A percentile compares a stretch with the other conserved stretches of the same genome.
Evolutionary conservation across 1,284 basidiomycete species (phyloP).

Genomic region (Pyrrhoderma noxium): DNA sequence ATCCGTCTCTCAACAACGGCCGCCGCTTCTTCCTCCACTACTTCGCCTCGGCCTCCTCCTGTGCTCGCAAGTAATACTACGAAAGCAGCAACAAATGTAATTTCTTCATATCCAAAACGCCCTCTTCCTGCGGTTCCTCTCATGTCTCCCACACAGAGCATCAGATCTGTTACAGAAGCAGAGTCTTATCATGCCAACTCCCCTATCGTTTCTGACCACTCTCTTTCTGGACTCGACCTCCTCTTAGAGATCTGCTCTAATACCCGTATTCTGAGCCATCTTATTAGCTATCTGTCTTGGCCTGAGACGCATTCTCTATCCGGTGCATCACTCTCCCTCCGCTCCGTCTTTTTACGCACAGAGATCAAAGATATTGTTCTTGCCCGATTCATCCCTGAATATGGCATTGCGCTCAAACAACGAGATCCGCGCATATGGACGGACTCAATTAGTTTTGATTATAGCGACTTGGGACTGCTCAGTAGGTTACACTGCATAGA

Average conservation of each 20-base stretch:
- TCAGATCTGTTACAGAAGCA: neutral
- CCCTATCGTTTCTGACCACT: no score
- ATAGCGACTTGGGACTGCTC: constrained; percentile 54
- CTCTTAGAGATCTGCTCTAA: constrained; percentile 12
- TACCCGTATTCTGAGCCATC: constrained; percentile 30
- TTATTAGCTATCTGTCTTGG: constrained; percentile 45
- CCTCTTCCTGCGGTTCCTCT: constrained; percentile 8
- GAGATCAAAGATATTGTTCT: constrained; percentile 47
- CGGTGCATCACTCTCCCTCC: constrained; percentile 39
- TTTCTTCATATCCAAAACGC: constrained; percentile 5
- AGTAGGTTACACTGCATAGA: constrained; percentile 37
- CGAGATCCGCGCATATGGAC: constrained; percentile 35
- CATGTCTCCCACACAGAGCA: constrained; percentile 6
- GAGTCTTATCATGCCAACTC: constrained; percentile 6
- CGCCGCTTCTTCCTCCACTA: neutral
- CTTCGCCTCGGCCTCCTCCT: neutral
- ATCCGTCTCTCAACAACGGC: neutral
- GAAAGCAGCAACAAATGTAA: neutral
- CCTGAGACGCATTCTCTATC: constrained; percentile 46
- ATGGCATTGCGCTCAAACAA: constrained; percentile 35
- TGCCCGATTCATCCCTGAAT: constrained; percentile 52
- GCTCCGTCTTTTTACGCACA: constrained; percentile 36
- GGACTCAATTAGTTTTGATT: constrained; percentile 40
- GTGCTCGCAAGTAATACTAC: neutral
- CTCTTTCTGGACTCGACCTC: neutral